Evolutionary conservation across 495 filamentous ascomycete species (phyloP), one percentile per base, ranked within the genome.

Genomic region (Clohesyomyces aquaticus): DNA sequence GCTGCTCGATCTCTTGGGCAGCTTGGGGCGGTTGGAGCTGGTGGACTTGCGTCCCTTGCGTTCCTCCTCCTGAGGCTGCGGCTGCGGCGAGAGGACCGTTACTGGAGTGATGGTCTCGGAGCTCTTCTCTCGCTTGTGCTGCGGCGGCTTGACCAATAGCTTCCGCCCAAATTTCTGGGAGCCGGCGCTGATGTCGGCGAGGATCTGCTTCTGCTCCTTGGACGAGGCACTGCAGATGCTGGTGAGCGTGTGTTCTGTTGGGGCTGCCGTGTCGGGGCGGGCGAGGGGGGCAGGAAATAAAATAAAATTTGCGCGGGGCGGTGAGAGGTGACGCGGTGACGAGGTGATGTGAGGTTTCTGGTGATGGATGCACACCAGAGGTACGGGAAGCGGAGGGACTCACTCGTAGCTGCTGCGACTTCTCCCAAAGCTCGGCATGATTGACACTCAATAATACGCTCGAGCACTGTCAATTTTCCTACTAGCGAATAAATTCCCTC

Each of bases 321-420:
- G 53, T 42, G 35, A 19, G 26, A 25, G 28, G 53, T 18, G 25
- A 19, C 2, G 3, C 14, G 28, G 26, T 12, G 11, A 18, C 14
- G 28, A 10, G 53, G 18, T 55, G 50, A 4, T 26, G 28, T 29
- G 53, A 43, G 21, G 32, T 38, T 3, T 19, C 2, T 26, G 48
- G 8, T 8, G 52, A 16, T 18, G 12, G 11, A 19, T 55, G 32
- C 19, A 25, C 4, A 52, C 12, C 45, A 25, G 38, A 32, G 8
- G 38, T n/a, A n/a, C n/a, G n/a, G n/a, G n/a, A n/a, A n/a, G 28
- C 22, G 26, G 23, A 43, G 41, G 41, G 23, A 65, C 66, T 65
- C 61, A 69, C 67, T 69, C 67, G 48, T 69, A 66, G 62, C 67
- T 69, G 2, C 50, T 54, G 45, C 62, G 61, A 54, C 66, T 69